phyloP scores from a whole-genome alignment of 805 yeast species.

The Ogataea paradorogensis region DNA sequence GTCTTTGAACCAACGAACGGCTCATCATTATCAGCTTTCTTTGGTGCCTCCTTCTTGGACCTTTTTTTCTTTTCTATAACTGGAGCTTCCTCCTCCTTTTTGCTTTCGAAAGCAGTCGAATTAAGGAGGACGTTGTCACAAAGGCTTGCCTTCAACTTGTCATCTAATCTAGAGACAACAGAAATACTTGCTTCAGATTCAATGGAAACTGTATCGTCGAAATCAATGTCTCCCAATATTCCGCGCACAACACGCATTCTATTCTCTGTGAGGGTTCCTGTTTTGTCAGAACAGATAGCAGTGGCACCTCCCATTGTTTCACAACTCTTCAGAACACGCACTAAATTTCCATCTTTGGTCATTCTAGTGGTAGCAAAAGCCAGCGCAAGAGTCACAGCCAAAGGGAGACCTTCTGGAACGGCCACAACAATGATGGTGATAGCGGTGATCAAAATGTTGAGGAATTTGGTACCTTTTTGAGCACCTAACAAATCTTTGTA shows the following conservation, averaged over 20 bases:
- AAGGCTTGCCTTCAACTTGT: constrained; percentile 29
- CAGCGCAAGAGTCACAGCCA: constrained; percentile 93
- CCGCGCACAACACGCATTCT: constrained; percentile 88
- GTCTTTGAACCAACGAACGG: constrained; percentile 90
- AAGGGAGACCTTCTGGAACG: constrained; percentile 98
- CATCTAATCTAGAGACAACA: constrained; percentile 4
- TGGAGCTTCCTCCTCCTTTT: constrained; percentile 61
- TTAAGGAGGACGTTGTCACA: constrained; percentile 67
- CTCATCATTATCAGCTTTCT: constrained; percentile 35
- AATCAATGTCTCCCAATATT: constrained; percentile 54
- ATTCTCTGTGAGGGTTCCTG: constrained; percentile 95
- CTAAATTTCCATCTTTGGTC: constrained; percentile 95
- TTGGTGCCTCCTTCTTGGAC: constrained; percentile 40
- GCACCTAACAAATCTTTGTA: constrained; percentile 51
- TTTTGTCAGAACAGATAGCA: constrained; percentile 93
- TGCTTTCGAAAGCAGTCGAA: constrained; percentile 86
- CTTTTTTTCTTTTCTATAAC: constrained; percentile 63
- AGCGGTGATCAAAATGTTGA: constrained; percentile 85
- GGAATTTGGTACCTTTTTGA: constrained; percentile 77
- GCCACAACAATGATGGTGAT: constrained; percentile 95
- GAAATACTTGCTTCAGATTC: not conserved
- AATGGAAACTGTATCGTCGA: constrained; percentile 45
- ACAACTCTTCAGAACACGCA: constrained; percentile 89
- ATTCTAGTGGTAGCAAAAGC: constrained; percentile 98
- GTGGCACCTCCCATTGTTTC: constrained; percentile 99